Conservation (phyloP, 2,329 filamentous ascomycete species). For the Lachnellula subtilissima region DNA sequence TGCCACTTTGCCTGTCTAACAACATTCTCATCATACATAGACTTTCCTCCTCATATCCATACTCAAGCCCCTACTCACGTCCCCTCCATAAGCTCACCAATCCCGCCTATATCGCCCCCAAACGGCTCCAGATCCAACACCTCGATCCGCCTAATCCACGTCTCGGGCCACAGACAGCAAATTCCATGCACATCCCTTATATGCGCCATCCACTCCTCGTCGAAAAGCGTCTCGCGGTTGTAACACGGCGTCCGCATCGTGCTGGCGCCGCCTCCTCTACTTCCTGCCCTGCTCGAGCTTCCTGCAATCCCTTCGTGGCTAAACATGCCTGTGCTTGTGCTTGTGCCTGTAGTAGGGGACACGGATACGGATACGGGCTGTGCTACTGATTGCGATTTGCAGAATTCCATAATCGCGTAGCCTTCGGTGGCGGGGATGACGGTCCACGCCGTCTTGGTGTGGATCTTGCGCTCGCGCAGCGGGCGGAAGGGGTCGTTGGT, state of each 20-base stretch:
- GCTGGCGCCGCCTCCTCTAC: background rate
- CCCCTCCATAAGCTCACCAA: slow-evolving; percentile 29
- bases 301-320: too few relatives aligned
- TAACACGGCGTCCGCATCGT: slow-evolving; percentile 22
- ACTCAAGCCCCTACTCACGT: background rate
- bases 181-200: slow-evolving; percentile 31
- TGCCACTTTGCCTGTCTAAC: too few relatives aligned
- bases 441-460: slow-evolving; percentile 27
- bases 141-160: slow-evolving; percentile 30
- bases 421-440: slow-evolving; percentile 26
- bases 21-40: too few relatives aligned
- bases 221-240: slow-evolving; percentile 28
- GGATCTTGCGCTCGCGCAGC: slow-evolving; percentile 24
- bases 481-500: slow-evolving; percentile 21
- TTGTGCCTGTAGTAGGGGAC: too few relatives aligned
- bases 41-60: too few relatives aligned
- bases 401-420: slow-evolving; percentile 25
- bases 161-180: slow-evolving; percentile 28
- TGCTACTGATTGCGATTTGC: slow-evolving; percentile 18
- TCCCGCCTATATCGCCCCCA: slow-evolving; percentile 26
- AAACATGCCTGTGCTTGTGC: background rate
- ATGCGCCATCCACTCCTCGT: slow-evolving; percentile 30
- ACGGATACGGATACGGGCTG: background rate
- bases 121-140: slow-evolving; percentile 28
- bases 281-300: too few relatives aligned